phyloP scores from a whole-genome alignment of 371 early-diverging fungal species.

The Mucor mucedo region DNA sequence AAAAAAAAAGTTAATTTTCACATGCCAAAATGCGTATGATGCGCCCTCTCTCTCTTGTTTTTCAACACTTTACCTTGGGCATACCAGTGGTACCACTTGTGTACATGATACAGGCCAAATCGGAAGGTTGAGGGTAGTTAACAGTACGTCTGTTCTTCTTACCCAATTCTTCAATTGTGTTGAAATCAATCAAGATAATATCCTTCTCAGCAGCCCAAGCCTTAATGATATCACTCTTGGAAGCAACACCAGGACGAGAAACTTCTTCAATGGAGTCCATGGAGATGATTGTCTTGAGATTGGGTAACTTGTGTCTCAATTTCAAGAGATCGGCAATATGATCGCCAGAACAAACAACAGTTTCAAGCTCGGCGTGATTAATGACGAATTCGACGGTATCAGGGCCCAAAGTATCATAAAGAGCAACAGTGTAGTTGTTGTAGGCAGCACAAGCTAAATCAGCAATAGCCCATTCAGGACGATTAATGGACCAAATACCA shows the following conservation, averaged over 20 bases:
- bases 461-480: conserved; percentile 93
- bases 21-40: conserved; percentile 6
- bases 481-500: conserved; percentile 81
- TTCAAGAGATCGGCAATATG: conserved; percentile 68
- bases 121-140: conserved; percentile 56
- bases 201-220: conserved; percentile 61
- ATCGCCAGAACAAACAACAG: conserved; percentile 75
- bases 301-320: conserved; percentile 55
- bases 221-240: conserved; percentile 48
- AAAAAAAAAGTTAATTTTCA: conserved; percentile 6
- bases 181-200: conserved; percentile 59
- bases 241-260: conserved; percentile 41
- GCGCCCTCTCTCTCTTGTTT: not conserved
- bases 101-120: conserved; percentile 92
- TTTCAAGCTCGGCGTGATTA: conserved; percentile 75
- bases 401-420: conserved; percentile 96
- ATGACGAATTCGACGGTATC: conserved; percentile 73
- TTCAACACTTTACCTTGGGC: conserved; percentile 53
- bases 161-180: conserved; percentile 67
- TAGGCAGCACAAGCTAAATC: conserved; percentile 68
- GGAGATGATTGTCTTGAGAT: conserved; percentile 75
- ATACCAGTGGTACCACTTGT: conserved; percentile 91
- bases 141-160: conserved; percentile 46
- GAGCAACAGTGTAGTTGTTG: conserved; percentile 79
- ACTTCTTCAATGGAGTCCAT: conserved; percentile 71